These are phyloP conservation scores for Podaxis mareebaensis DNA, from an alignment of 768 basidiomycete species.

Conservation along the genomic window DNA sequence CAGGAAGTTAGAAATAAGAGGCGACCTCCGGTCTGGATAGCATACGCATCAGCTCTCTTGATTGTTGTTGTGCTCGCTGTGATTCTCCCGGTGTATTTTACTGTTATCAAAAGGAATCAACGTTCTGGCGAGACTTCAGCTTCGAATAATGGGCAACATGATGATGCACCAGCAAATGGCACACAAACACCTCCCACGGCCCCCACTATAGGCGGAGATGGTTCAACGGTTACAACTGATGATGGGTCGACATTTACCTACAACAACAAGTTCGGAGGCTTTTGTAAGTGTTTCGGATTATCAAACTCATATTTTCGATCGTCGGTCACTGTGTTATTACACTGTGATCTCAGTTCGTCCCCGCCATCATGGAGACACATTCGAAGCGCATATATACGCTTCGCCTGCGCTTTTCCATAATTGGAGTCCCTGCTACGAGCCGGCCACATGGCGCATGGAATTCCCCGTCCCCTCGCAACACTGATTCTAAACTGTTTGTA, in stretches of 20 bases:
- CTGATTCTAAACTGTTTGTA: slow-evolving; percentile 12
- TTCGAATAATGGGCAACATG: slow-evolving; percentile 8
- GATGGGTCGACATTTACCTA: slow-evolving; percentile 79
- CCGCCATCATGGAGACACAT: background rate
- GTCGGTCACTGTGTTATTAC: background rate
- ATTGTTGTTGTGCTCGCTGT: slow-evolving; percentile 46
- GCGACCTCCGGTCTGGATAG: slow-evolving; percentile 19
- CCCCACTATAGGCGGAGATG: slow-evolving; percentile 61
- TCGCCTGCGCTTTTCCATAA: background rate
- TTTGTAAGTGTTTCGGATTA: slow-evolving; percentile 47
- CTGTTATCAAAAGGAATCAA: slow-evolving; percentile 46
- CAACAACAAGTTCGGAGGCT: slow-evolving; percentile 74
- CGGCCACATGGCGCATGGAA: background rate
- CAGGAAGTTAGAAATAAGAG: slow-evolving; percentile 8
- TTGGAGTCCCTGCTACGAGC: background rate
- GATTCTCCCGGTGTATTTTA: slow-evolving; percentile 59
- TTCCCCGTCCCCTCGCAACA: background rate
- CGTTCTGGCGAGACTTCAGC: slow-evolving; percentile 9
- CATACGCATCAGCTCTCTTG: slow-evolving; percentile 33
- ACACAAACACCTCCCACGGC: slow-evolving; percentile 15
- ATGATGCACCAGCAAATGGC: background rate
- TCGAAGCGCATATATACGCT: background rate
- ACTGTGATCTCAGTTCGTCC: background rate
- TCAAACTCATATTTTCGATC: background rate
- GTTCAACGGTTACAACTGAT: slow-evolving; percentile 60